A percentile compares a stretch with the other conserved stretches of the same genome.
phyloP scores from a whole-genome alignment of 306 rosid genomes.

The Senna tora region DNA sequence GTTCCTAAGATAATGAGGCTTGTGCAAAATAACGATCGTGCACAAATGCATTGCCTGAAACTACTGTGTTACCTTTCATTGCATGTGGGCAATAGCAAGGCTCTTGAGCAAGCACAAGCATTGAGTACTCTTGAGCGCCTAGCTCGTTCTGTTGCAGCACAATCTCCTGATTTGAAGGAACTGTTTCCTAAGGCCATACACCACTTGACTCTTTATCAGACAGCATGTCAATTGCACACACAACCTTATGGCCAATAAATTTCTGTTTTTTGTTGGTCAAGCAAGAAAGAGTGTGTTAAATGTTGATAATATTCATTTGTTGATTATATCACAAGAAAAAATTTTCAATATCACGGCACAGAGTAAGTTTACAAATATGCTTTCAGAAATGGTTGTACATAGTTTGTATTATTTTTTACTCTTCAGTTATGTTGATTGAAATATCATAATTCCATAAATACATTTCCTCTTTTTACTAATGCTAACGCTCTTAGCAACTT shows the following conservation, averaged over 20 bases:
- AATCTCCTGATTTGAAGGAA: conserved; percentile 64
- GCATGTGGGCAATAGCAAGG: conserved; percentile 70
- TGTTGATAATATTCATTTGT: conserved; percentile 28
- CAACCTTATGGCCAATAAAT: conserved; percentile 50
- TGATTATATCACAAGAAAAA: conserved; percentile 9
- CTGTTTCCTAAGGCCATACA: conserved; percentile 60
- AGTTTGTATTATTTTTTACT: not conserved
- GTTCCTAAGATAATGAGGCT: conserved; percentile 63
- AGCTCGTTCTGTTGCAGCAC: conserved; percentile 65
- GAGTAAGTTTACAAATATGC: conserved; percentile 30
- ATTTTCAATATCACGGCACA: not conserved
- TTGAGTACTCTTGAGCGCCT: conserved; percentile 65
- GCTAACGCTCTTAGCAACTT: conserved; percentile 18
- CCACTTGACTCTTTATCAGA: conserved; percentile 79
- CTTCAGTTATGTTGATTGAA: conserved; percentile 3
- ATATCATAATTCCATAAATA: not conserved
- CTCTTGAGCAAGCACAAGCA: conserved; percentile 73
- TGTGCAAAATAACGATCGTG: conserved; percentile 45
- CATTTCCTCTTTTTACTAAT: not conserved
- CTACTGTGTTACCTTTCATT: conserved; percentile 72
- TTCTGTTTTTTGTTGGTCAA: conserved; percentile 26
- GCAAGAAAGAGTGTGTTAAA: no score
- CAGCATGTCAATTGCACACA: conserved; percentile 77
- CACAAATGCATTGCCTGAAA: conserved; percentile 50
- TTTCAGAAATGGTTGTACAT: conserved; percentile 9